phyloP scores from a whole-genome alignment of 2,329 filamentous ascomycete species.

The Colletotrichum viniferum region DNA sequence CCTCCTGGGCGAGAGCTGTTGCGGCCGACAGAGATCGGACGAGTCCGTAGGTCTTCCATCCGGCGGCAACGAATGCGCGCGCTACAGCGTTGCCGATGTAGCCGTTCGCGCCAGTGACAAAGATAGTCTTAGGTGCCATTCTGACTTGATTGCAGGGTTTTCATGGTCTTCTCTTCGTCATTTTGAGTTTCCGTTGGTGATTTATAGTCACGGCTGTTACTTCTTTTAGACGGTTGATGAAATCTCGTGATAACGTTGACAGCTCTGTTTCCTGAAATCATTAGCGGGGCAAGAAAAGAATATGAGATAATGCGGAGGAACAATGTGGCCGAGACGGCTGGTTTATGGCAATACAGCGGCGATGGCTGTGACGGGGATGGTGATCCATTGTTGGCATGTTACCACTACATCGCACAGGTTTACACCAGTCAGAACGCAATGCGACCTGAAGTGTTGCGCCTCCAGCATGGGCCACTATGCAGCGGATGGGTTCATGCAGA shows the following conservation, averaged over 20 bases:
- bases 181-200: neutral
- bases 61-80: slow-evolving; percentile 48
- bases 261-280: neutral
- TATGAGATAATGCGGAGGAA: neutral
- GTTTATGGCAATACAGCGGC: neutral
- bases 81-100: slow-evolving; percentile 51
- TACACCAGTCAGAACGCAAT: neutral
- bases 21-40: slow-evolving; percentile 38
- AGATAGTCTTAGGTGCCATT: slow-evolving; percentile 32
- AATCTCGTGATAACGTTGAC: neutral
- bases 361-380: neutral
- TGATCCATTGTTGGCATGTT: neutral
- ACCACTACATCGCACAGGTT: too few relatives aligned
- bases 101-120: slow-evolving; percentile 53
- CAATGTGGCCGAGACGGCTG: neutral
- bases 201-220: neutral
- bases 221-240: too few relatives aligned
- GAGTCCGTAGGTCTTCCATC: slow-evolving; percentile 49
- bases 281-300: neutral
- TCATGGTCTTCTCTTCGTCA: neutral
- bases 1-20: slow-evolving; percentile 32
- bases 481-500: neutral
- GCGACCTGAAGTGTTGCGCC: neutral
- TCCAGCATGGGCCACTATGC: neutral
- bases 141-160: neutral